phyloP scores from a whole-genome alignment of 106 monocot species.

The Hemerocallis citrina region DNA sequence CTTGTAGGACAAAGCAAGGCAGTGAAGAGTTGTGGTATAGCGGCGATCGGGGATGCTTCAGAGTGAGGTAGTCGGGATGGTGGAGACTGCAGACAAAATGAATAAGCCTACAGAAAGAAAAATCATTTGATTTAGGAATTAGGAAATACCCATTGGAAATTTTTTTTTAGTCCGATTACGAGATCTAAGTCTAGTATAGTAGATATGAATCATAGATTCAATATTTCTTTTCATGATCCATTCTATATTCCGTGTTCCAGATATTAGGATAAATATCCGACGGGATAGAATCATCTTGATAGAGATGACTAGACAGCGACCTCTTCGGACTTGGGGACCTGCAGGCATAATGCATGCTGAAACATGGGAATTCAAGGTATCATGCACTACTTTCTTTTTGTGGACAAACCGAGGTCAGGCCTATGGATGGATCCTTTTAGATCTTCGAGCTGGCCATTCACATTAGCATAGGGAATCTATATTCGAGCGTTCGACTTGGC shows the following conservation, averaged over 20 bases:
- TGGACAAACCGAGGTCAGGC: neutral
- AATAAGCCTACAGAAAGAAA: neutral
- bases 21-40: no score
- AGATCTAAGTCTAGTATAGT: neutral
- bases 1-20: no score
- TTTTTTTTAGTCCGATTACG: neutral
- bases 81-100: no score
- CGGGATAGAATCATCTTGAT: neutral
- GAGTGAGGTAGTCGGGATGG: no score
- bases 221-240: neutral
- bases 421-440: no score
- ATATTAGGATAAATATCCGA: conserved; percentile 1
- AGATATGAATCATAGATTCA: neutral
- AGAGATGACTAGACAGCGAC: neutral
- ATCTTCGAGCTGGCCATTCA: no score
- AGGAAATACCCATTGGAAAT: neutral
- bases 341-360: no score
- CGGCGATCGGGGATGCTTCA: no score
- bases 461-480: no score
- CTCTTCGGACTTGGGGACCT: no score
- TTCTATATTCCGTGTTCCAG: neutral
- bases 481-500: no score
- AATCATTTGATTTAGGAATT: conserved; percentile 3
- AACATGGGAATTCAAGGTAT: neutral
- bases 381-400: neutral